A percentile compares a stretch with the other conserved stretches of the same genome.
Evolutionary conservation across 2,329 filamentous ascomycete species (phyloP).

Genomic region (Hirsutella rhossiliensis): DNA sequence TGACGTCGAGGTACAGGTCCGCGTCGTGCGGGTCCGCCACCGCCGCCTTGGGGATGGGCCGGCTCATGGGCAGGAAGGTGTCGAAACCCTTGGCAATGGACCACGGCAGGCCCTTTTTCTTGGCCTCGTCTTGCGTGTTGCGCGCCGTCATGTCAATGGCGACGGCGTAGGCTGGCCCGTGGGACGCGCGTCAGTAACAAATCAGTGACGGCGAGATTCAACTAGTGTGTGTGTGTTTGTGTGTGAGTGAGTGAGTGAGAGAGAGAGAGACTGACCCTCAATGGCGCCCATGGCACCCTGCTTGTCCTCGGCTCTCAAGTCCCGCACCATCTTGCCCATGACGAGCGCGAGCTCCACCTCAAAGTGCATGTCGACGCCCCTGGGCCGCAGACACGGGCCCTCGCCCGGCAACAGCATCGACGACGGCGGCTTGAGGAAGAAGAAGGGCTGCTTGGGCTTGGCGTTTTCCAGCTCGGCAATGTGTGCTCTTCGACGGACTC

Average conservation of each 20-base stretch:
- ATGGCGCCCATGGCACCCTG: constrained; percentile 72
- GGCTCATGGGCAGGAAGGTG: constrained; percentile 83
- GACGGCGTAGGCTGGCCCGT: constrained; percentile 60
- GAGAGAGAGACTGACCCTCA: constrained; percentile 41
- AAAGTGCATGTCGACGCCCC: constrained; percentile 78
- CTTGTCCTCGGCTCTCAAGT: constrained; percentile 63
- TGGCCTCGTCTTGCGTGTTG: constrained; percentile 91
- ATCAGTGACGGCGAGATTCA: too few relatives aligned
- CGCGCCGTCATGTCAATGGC: constrained; percentile 96
- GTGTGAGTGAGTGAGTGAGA: not conserved
- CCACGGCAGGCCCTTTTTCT: constrained; percentile 91
- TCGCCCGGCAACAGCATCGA: constrained; percentile 70
- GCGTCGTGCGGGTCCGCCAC: constrained; percentile 83
- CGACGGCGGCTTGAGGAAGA: constrained; percentile 92
- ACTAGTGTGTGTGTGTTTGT: too few relatives aligned
- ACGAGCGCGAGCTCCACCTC: constrained; percentile 90
- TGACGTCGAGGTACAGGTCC: constrained; percentile 77
- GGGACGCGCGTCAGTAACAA: not conserved
- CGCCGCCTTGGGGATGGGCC: constrained; percentile 64
- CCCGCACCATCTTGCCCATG: constrained; percentile 68
- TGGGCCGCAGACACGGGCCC: constrained; percentile 71
- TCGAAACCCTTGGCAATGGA: constrained; percentile 95
- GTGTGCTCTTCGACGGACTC: constrained; percentile 60
- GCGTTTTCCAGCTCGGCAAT: constrained; percentile 82
- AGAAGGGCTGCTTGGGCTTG: constrained; percentile 90